These are phyloP conservation scores for Cucurbita ficifolia DNA, from an alignment of 306 rosid genomes.

Conservation along the genomic window DNA sequence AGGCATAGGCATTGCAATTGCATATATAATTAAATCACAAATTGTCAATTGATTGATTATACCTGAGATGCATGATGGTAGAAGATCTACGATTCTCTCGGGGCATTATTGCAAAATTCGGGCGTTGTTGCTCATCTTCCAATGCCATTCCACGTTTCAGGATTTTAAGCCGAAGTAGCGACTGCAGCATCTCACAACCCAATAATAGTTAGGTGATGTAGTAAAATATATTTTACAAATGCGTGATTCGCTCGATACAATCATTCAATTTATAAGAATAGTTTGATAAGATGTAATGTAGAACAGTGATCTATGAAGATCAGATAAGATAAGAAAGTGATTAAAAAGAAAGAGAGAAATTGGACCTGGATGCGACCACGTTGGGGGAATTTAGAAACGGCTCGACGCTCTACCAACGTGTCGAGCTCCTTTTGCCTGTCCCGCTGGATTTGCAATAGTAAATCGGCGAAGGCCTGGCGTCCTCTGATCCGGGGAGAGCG, in stretches of 20 bases:
- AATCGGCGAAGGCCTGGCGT: slow-evolving; percentile 55
- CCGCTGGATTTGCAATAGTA: slow-evolving; percentile 51
- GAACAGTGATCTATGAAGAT: no score
- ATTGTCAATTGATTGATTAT: not conserved
- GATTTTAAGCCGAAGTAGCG: slow-evolving; percentile 48
- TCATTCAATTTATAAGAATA: no score
- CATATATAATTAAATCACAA: no score
- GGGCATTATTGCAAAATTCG: slow-evolving; percentile 7
- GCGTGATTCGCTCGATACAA: not conserved
- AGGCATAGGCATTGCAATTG: not conserved
- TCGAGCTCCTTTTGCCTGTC: slow-evolving; percentile 56
- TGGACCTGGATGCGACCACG: slow-evolving; percentile 82
- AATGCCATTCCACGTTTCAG: slow-evolving; percentile 33
- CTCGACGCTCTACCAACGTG: slow-evolving; percentile 24
- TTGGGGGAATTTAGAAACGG: slow-evolving; percentile 60
- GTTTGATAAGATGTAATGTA: no score
- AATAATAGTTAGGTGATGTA: not conserved
- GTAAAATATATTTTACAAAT: not conserved
- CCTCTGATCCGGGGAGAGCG: slow-evolving; percentile 45
- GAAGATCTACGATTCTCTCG: slow-evolving; percentile 21
- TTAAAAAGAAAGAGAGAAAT: not conserved
- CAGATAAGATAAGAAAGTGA: not conserved
- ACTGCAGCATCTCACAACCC: slow-evolving; percentile 19
- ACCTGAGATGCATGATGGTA: slow-evolving; percentile 63
- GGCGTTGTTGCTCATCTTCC: slow-evolving; percentile 15